Evolutionary conservation across 768 basidiomycete genomes (phyloP).

Genomic region (Hygrocybe coccinea): DNA sequence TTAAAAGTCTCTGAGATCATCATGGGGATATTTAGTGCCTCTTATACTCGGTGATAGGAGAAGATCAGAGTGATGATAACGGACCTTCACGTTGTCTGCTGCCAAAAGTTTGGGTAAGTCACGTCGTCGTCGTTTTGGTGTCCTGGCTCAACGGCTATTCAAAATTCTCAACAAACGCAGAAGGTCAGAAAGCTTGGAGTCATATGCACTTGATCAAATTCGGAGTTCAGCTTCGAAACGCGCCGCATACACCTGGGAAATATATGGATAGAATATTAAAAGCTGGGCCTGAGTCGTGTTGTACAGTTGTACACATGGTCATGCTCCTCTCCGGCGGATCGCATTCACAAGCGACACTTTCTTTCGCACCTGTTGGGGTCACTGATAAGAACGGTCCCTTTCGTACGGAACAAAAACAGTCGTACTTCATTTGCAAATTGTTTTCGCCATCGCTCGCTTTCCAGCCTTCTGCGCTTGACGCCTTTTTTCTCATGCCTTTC

Average conservation of each 20-base stretch:
- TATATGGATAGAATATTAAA: not conserved
- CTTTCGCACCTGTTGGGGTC: constrained; percentile 61
- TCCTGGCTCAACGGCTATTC: too few relatives aligned
- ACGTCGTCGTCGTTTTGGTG: not conserved
- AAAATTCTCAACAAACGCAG: not conserved
- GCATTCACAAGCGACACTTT: constrained; percentile 76
- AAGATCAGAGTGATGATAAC: not conserved
- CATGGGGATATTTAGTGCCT: not conserved
- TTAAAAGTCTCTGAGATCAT: not conserved
- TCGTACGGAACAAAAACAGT: constrained; percentile 8
- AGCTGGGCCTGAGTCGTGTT: not conserved
- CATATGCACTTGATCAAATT: too few relatives aligned
- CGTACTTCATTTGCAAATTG: constrained; percentile 76
- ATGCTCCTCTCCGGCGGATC: constrained; percentile 74
- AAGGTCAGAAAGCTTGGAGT: not conserved
- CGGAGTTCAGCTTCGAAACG: too few relatives aligned
- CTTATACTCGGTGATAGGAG: not conserved
- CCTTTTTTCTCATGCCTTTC: constrained; percentile 81
- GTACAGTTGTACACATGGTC: constrained; percentile 12
- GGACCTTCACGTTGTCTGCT: not conserved
- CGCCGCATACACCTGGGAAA: not conserved
- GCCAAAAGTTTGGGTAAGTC: not conserved
- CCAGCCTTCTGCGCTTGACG: constrained; percentile 66
- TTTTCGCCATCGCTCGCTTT: constrained; percentile 73
- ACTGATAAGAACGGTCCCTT: constrained; percentile 7